Evolutionary conservation across 768 basidiomycete species (phyloP).

Genomic region (Sporobolomyces phaffii): DNA sequence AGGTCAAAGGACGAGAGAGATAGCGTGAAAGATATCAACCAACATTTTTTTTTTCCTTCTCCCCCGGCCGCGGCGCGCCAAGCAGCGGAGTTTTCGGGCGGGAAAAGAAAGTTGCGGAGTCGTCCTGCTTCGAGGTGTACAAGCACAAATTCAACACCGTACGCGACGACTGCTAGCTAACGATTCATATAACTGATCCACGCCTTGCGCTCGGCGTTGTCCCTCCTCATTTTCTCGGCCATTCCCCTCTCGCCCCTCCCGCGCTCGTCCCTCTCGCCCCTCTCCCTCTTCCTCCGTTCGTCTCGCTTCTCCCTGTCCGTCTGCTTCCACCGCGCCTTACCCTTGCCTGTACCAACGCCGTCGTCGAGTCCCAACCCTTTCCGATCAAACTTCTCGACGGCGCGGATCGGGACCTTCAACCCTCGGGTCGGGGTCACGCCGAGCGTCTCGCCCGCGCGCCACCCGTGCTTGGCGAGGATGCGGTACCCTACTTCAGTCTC

Average conservation of each 20-base stretch:
- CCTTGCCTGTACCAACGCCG: background rate
- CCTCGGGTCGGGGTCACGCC: background rate
- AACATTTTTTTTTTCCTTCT: background rate
- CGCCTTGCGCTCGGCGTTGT: background rate
- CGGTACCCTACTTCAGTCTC: constrained; percentile 1
- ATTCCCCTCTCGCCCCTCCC: background rate
- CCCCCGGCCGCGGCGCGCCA: background rate
- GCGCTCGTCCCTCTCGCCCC: background rate
- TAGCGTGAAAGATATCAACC: background rate
- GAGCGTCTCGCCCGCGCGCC: constrained; percentile 16
- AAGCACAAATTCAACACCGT: too few relatives aligned
- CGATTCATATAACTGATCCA: constrained; percentile 6
- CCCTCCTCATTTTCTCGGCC: background rate
- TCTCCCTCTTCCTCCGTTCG: background rate
- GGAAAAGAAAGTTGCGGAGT: background rate
- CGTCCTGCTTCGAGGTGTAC: background rate
- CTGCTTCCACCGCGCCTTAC: background rate
- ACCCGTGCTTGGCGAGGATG: constrained; percentile 19
- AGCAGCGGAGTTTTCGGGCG: background rate
- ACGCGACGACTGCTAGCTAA: background rate
- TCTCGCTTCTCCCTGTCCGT: background rate
- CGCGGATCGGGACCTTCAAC: constrained; percentile 27
- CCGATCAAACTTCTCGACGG: constrained; percentile 32
- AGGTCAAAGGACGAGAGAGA: background rate
- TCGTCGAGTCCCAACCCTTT: background rate